Base-by-base conservation (phyloP, 129 eudicot species). In the Flaveria sonorensis region DNA sequence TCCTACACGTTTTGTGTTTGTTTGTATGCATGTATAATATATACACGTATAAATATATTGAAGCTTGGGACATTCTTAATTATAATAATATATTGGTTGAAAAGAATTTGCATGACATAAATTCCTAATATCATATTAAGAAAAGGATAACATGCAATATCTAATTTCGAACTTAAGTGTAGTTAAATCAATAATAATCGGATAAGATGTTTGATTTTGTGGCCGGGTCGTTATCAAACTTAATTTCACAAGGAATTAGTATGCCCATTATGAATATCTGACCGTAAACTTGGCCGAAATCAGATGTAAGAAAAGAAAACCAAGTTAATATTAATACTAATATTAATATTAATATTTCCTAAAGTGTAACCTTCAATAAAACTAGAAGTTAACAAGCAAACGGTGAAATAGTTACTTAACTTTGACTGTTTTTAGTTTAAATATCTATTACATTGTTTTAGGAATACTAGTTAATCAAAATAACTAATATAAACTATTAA, bases 181-280 rank as follows among this genome's bases (percentile, higher is more conserved):
- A 0, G 23, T 57, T 57, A 18, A 60, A 60, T 60, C 66, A 60
- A 60, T n/a, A 14, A 14, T 30, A 28, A 30, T 15, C 4, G 11
- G 69, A 63, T 30, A 63, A 13, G 43, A 63, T 63, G 30, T 63
- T 28, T 28, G 15, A 28, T 28, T 63, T 62, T 62, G 50, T 39
- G 71, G 39, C 39, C 0, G 7, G 24, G 71, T 66, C 71, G 16
- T 66, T 66, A 40, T 66, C 71, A 66, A 66, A 66, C 51, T 66
- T 63, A 30, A 28, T 63, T 66, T 66, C 71, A 39, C 0, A 39
- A 36, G 24, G 3, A 39, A 66, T 13, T 39, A 66, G 50, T 18
- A 39, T 65, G 50, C 16, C 71, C 15, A 65, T 16, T 32, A n/a
- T 65, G 71, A 65, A 39, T 62, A 60, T 21, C 48, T 53, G 43